Percentiles rank a stretch among this genome's conserved stretches.
These are phyloP conservation scores for Avicennia marina DNA, from an alignment of 257 asterid genomes.

Conservation along the genomic window DNA sequence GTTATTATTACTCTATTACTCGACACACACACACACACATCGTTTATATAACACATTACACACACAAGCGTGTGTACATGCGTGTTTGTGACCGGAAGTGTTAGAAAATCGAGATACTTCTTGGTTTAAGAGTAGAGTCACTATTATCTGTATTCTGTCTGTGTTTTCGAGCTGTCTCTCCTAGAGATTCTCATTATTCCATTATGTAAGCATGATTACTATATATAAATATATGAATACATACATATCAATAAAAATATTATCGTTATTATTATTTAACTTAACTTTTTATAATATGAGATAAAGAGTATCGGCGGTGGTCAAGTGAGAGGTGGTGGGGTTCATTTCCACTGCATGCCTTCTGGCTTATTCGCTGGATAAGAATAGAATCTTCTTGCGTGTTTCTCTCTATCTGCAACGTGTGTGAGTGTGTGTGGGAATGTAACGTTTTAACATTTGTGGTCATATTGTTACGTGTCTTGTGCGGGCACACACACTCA, in stretches of 20 bases:
- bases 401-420: constrained; percentile 17
- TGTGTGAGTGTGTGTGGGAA: neutral
- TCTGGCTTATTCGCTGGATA: constrained; percentile 10
- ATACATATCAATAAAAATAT: too few species aligned
- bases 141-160: constrained; percentile 29
- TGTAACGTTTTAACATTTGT: neutral
- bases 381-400: constrained; percentile 70
- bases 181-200: constrained; percentile 46
- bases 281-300: too few species aligned
- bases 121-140: constrained; percentile 20
- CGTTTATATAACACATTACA: too few species aligned
- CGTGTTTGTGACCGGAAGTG: constrained; percentile 13
- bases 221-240: neutral
- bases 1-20: too few species aligned
- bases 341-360: constrained; percentile 27
- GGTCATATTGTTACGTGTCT: neutral
- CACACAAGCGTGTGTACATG: constrained; percentile 13
- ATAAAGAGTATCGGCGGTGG: constrained; percentile 45
- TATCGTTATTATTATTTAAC: too few species aligned
- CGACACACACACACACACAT: too few species aligned
- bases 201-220: constrained; percentile 35
- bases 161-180: constrained; percentile 78
- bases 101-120: constrained; percentile 16
- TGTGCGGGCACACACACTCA: too few species aligned
- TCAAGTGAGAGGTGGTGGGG: constrained; percentile 67